These are phyloP conservation scores for Isoetes engelmannii DNA, from an alignment of 83 land plant genomes.

Conservation along the genomic window DNA sequence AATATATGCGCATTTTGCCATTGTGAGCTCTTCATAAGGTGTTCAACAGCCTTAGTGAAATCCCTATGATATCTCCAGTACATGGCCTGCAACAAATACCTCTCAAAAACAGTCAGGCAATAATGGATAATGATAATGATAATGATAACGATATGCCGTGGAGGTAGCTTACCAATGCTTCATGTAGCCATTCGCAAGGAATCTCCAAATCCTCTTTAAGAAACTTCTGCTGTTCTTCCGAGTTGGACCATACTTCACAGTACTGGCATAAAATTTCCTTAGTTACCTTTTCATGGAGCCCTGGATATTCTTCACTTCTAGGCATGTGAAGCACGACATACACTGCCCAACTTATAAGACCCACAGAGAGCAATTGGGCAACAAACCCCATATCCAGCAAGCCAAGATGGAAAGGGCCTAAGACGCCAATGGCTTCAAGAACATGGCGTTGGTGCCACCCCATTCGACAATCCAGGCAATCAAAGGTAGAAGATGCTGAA, in stretches of 20 bases:
- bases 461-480: slow-evolving; percentile 86
- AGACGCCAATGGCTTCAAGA: slow-evolving; percentile 69
- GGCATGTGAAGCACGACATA: slow-evolving; percentile 90
- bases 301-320: slow-evolving; percentile 44
- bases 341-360: slow-evolving; percentile 88
- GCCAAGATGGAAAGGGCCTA: slow-evolving; percentile 52
- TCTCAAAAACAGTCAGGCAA: not conserved
- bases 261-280: slow-evolving; percentile 79
- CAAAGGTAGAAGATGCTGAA: slow-evolving; percentile 76
- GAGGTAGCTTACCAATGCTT: slow-evolving; percentile 60
- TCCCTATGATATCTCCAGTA: slow-evolving; percentile 60
- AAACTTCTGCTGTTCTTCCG: slow-evolving; percentile 58
- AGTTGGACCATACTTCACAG: slow-evolving; percentile 74
- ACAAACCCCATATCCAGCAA: slow-evolving; percentile 80
- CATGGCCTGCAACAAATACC: slow-evolving; percentile 5
- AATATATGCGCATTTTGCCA: slow-evolving; percentile 85
- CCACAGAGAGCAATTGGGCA: slow-evolving; percentile 70
- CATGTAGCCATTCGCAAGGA: slow-evolving; percentile 89
- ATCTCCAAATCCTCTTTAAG: slow-evolving; percentile 68
- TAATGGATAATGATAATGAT: not conserved
- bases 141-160: not conserved
- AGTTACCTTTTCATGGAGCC: slow-evolving; percentile 62
- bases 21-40: slow-evolving; percentile 51
- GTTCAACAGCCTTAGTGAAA: slow-evolving; percentile 52
- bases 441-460: slow-evolving; percentile 86